A percentile compares a stretch with the other conserved stretches of the same genome.
These are phyloP conservation scores for Simplicillium sp. DNA, from an alignment of 2,329 filamentous ascomycete species.

Conservation along the genomic window DNA sequence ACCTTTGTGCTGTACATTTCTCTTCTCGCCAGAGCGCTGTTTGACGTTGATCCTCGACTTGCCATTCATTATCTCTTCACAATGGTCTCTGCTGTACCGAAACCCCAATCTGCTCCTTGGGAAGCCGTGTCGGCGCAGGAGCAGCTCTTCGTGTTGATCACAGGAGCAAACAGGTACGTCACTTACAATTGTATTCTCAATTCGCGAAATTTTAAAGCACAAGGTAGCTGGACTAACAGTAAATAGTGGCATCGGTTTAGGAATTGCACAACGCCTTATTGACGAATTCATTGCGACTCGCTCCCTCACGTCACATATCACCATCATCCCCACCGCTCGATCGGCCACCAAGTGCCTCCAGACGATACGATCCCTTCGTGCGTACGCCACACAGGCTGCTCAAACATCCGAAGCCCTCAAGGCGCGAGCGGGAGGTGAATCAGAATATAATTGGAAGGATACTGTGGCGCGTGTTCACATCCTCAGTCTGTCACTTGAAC, in stretches of 20 bases:
- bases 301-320: slow-evolving; percentile 57
- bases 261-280: slow-evolving; percentile 74
- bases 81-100: slow-evolving; percentile 5
- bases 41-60: no score
- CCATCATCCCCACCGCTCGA: slow-evolving; percentile 78
- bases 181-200: no score
- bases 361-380: slow-evolving; percentile 55
- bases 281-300: slow-evolving; percentile 75
- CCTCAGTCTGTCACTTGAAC: slow-evolving; percentile 47
- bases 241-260: slow-evolving; percentile 73
- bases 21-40: no score
- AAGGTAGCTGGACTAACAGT: slow-evolving; percentile 1
- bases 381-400: slow-evolving; percentile 41
- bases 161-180: slow-evolving; percentile 73
- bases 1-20: no score
- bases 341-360: slow-evolving; percentile 63
- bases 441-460: slow-evolving; percentile 21
- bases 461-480: slow-evolving; percentile 45
- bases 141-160: slow-evolving; percentile 61
- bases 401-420: slow-evolving; percentile 25
- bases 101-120: slow-evolving; percentile 21
- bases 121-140: slow-evolving; percentile 25
- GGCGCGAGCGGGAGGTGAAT: slow-evolving; percentile 21
- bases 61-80: no score
- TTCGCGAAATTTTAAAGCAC: neutral